These are phyloP conservation scores for Dioszegia hungarica DNA, from an alignment of 768 basidiomycete genomes.

Conservation along the genomic window DNA sequence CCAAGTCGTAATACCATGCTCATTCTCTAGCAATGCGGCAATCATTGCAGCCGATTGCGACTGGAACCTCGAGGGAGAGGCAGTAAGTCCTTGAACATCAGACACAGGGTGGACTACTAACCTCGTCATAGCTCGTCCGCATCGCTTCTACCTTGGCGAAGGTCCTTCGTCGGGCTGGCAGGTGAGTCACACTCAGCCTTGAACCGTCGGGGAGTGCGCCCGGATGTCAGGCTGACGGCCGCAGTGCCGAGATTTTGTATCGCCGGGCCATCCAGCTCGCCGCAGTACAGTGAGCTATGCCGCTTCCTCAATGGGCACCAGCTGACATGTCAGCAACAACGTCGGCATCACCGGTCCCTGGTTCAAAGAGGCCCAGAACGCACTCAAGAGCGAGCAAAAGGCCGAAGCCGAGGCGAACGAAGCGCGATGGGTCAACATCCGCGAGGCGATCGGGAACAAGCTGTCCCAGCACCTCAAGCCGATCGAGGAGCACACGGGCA, in stretches of 20 bases:
- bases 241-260: neutral
- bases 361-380: neutral
- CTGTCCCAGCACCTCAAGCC: neutral
- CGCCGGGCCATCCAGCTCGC: neutral
- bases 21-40: neutral
- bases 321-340: neutral
- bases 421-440: conserved; percentile 1
- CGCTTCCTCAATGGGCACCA: neutral
- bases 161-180: neutral
- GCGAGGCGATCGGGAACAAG: neutral
- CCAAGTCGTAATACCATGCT: too few species aligned
- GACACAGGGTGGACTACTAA: too few species aligned
- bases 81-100: neutral
- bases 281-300: neutral
- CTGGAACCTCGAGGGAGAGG: conserved; percentile 4
- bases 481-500: neutral
- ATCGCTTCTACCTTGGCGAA: neutral
- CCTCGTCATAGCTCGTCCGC: neutral
- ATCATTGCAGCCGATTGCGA: conserved; percentile 6
- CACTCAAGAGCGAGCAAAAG: neutral
- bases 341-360: neutral
- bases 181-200: neutral
- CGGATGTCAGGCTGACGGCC: neutral
- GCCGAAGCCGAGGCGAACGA: neutral
- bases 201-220: too few species aligned